Percentiles rank a stretch among this genome's conserved stretches.
Evolutionary conservation across 495 filamentous ascomycete genomes (phyloP).

Genomic region (Beverwykella pulmonaria): DNA sequence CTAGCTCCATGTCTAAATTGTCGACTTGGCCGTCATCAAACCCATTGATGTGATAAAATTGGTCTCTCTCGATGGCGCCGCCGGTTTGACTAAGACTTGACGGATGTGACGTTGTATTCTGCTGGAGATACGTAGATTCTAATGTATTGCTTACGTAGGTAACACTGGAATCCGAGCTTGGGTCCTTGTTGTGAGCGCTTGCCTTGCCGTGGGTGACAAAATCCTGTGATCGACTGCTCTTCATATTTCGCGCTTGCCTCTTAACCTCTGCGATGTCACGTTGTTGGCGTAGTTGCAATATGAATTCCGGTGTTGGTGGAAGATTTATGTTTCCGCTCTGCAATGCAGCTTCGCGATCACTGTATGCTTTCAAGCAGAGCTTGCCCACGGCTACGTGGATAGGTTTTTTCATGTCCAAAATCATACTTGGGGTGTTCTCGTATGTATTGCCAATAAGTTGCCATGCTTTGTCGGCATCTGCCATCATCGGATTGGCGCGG

Average conservation of each 20-base stretch:
- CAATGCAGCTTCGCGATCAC: slow-evolving; percentile 36
- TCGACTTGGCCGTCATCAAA: slow-evolving; percentile 25
- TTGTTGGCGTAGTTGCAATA: slow-evolving; percentile 36
- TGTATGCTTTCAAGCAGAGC: slow-evolving; percentile 46
- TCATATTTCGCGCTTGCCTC: slow-evolving; percentile 30
- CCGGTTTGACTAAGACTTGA: slow-evolving; percentile 17
- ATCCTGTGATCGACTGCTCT: neutral
- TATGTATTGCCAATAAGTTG: slow-evolving; percentile 34
- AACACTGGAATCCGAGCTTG: slow-evolving; percentile 14
- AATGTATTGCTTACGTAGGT: slow-evolving; percentile 4
- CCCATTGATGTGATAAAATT: slow-evolving; percentile 20
- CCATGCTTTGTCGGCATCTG: slow-evolving; percentile 41
- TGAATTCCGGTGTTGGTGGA: slow-evolving; percentile 33
- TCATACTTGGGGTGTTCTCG: slow-evolving; percentile 39
- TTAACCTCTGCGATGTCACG: slow-evolving; percentile 36
- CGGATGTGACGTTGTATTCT: slow-evolving; percentile 16
- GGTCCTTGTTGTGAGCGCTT: slow-evolving; percentile 4
- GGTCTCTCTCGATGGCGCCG: neutral
- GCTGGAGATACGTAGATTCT: slow-evolving; percentile 19
- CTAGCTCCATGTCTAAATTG: slow-evolving; percentile 37
- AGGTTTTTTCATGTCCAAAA: slow-evolving; percentile 40
- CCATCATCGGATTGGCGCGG: slow-evolving; percentile 29
- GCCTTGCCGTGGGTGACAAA: slow-evolving; percentile 1
- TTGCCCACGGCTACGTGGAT: slow-evolving; percentile 43
- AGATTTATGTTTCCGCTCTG: neutral